Evolutionary conservation across 257 asterid species (phyloP).

Genomic region (Salvia hispanica): DNA sequence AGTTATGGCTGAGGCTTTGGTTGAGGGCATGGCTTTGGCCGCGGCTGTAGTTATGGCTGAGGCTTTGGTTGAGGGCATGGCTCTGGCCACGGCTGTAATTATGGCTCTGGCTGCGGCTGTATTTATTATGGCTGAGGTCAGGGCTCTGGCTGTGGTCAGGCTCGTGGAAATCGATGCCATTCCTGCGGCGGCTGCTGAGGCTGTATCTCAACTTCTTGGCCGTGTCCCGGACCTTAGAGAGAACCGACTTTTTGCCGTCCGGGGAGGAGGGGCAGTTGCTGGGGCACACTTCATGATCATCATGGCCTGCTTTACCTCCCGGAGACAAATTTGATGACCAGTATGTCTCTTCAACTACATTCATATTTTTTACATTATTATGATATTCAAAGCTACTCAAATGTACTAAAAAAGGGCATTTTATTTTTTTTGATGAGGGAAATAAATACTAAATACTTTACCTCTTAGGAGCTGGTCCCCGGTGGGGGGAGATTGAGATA

Average conservation of each 20-base stretch:
- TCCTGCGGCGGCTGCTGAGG: slow-evolving; percentile 59
- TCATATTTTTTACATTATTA: background rate
- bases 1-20: background rate
- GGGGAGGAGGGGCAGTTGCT: slow-evolving; percentile 36
- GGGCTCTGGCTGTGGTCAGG: background rate
- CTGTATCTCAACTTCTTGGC: slow-evolving; percentile 71
- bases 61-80: background rate
- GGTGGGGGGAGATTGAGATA: slow-evolving; percentile 48
- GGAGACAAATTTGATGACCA: slow-evolving; percentile 45
- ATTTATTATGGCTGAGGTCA: background rate
- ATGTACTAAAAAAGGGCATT: no score
- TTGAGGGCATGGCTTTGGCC: background rate
- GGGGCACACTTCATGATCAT: slow-evolving; percentile 53
- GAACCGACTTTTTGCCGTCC: slow-evolving; percentile 59
- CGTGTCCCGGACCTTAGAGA: slow-evolving; percentile 72
- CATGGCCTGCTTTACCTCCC: slow-evolving; percentile 30
- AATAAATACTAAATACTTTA: slow-evolving; percentile 37
- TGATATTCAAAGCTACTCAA: background rate
- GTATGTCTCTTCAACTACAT: slow-evolving; percentile 44
- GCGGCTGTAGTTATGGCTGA: background rate
- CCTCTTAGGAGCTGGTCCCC: slow-evolving; percentile 70
- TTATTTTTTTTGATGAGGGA: background rate
- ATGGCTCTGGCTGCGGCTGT: background rate
- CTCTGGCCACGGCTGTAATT: background rate
- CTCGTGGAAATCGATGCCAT: slow-evolving; percentile 31